Conservation (phyloP, 768 basidiomycete species). For the Favolaschia claudopus region DNA sequence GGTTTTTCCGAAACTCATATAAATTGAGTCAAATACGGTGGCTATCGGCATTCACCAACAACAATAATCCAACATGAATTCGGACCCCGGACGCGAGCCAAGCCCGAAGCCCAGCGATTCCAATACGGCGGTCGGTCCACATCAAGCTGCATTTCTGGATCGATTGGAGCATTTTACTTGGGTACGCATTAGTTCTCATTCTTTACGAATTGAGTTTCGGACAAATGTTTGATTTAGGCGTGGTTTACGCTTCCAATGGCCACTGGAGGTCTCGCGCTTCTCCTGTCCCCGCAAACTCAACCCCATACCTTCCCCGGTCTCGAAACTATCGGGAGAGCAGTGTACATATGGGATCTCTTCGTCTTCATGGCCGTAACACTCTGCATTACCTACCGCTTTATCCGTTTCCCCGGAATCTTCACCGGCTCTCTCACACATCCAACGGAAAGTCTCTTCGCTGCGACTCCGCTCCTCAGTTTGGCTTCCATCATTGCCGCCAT, state of each 20-base stretch:
- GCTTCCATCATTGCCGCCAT: constrained; percentile 1
- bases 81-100: too few relatives aligned
- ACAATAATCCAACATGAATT: too few relatives aligned
- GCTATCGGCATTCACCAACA: too few relatives aligned
- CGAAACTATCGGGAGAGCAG: not conserved
- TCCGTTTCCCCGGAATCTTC: not conserved
- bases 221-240: not conserved
- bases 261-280: not conserved
- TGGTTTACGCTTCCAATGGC: constrained; percentile 7
- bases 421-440: not conserved
- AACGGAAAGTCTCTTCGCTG: not conserved
- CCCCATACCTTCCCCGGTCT: not conserved
- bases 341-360: not conserved
- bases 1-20: too few relatives aligned
- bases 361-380: not conserved
- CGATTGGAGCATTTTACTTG: constrained; percentile 6
- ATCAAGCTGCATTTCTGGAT: too few relatives aligned
- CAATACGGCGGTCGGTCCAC: too few relatives aligned
- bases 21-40: too few relatives aligned
- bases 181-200: not conserved
- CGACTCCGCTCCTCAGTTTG: not conserved
- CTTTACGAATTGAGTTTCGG: too few relatives aligned
- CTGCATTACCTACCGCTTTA: not conserved
- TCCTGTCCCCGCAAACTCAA: not conserved
- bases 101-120: too few relatives aligned